These are phyloP conservation scores for Tetrahymena borealis DNA, from an alignment of 73 alveolate genomes.

Conservation along the genomic window DNA sequence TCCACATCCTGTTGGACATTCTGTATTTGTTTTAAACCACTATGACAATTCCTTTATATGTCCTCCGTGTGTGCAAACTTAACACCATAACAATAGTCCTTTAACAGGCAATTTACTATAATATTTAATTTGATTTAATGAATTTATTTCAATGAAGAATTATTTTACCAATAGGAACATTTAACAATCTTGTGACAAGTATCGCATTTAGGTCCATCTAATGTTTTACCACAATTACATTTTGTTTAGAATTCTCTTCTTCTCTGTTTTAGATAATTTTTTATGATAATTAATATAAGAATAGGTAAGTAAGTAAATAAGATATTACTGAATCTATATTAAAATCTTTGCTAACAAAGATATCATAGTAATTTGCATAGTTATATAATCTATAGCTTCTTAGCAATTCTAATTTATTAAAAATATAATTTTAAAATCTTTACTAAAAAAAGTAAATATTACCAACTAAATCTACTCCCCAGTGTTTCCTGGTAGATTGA, in stretches of 20 bases:
- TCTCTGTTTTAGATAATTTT: neutral
- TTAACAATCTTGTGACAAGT: neutral
- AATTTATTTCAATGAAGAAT: neutral
- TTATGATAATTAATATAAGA: neutral
- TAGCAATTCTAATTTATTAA: neutral
- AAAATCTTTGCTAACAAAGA: neutral
- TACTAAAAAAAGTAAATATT: neutral
- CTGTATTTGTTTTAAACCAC: neutral
- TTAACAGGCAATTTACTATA: neutral
- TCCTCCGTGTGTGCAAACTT: neutral
- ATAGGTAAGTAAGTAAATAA: neutral
- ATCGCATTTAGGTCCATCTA: neutral
- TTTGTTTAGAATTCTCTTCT: neutral
- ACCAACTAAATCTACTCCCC: neutral
- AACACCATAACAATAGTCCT: neutral
- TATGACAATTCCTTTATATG: neutral
- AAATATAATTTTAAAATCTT: neutral
- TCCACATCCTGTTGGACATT: neutral
- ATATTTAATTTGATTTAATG: neutral
- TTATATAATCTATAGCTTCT: neutral
- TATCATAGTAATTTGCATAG: neutral
- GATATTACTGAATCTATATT: neutral
- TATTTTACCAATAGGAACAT: neutral
- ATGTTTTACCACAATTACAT: neutral
- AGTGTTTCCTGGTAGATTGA: neutral